Base-by-base conservation (phyloP, 306 rosid species). In the Quercus suber region DNA sequence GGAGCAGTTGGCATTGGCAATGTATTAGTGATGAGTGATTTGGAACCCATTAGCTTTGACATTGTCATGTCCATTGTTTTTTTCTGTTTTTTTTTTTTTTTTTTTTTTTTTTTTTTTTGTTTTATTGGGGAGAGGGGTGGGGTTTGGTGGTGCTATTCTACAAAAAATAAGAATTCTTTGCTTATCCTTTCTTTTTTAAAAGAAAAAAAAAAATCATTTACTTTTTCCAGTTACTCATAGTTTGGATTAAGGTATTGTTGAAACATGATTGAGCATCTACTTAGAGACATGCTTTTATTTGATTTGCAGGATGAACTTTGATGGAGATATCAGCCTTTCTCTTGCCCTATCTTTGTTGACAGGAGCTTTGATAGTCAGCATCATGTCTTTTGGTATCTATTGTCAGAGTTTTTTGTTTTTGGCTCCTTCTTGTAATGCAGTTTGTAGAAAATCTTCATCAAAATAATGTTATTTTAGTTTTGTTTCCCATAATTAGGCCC, bases 301-400 rank as follows among this genome's bases (percentile, higher is more conserved):
- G 78, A 82, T 81, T 6, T 88, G 87, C 97, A 92, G 97, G 97
- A 92, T 74, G 97, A 92, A 86, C 91, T 92, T 28, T 92, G 87
- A 92, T 67, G 81, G 78, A 33, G 45, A 52, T 52, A 5, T 35
- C 30, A 31, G 73, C 20, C 28, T 60, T 35, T 75, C 51, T 52
- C 33, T 76, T 25, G 14, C 43, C 71, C 27, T 21, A 49, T 18
- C 52, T 10, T 65, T 1, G 23, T 65, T 17, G 21, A 6, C 17
- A 19, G 5, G n/a, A 19, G 71, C 19, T 65, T 65, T 31, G 17
- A 7, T 31, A 23, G 41, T 27, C 41, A 30, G 41, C 69, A 27
- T 28, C 69, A 28, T 63, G 7, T 63, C 69, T 25, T 28, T 20
- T 61, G 8, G 69, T 27, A 27, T 28, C 53, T 28, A 25, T 9